Base-by-base conservation (phyloP, 768 basidiomycete genomes). In the Flagelloscypha sp. region DNA sequence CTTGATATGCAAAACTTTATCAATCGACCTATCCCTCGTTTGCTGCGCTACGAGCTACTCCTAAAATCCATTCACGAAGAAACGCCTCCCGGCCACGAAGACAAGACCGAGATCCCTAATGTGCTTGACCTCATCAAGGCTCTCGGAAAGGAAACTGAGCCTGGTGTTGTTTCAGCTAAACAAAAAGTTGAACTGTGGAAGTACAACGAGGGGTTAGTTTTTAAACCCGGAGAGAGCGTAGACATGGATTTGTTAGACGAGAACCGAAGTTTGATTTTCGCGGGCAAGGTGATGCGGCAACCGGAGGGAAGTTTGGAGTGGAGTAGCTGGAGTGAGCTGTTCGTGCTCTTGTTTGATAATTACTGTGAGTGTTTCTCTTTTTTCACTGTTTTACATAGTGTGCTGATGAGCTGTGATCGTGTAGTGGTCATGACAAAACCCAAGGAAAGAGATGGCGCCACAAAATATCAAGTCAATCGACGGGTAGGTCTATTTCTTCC, bases 1-100 rank as follows among this genome's bases (percentile, higher is more conserved):
- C 67, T 88, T 13, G 90, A 92, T 52, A 84, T 99, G 76, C 89
- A 93, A 54, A 82, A 71, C 47, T 99, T 97, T 60, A 84, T 93
- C 50, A 80, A 87, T 48, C 79, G 90, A 24, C 89, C 93, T 2
- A 92, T 94, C 44, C 86, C 88, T 41, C 79, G 94, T 28, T 61
- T 94, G 24, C 65, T 92, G 27, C 84, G 93, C 31, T 97, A 97
- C 53, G 81, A 86, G 43, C 67, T 97, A 1, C 66, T 98, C 11
- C 60, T 98, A 41, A 83, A 82, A 44, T 69, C 72, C 21, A 84
- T 98, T 43, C 61, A 82, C 42, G 83, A 90, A 13, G 79, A 82
- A 44, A 77, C 87, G 0, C 73, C 78, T 0, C 58, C 67, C 7
- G 76, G 70, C 2, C 83, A 94, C 47, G 81, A 85, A 13, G 92